phyloP scores from a whole-genome alignment of 495 filamentous ascomycete genomes.

The Aspergillus sclerotioniger region DNA sequence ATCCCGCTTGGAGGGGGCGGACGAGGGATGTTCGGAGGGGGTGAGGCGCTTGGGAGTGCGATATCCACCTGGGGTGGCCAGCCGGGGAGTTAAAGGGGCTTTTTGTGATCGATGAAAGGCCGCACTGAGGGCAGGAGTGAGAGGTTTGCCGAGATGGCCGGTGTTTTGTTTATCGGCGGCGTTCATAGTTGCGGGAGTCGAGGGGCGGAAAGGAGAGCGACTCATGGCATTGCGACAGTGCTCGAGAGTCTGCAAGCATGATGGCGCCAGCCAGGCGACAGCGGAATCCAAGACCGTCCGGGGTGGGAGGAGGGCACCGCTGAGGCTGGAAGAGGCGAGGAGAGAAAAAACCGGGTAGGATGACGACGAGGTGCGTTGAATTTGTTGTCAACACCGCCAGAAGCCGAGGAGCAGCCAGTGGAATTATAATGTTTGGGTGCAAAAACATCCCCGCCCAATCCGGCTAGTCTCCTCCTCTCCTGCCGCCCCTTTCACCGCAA shows the following conservation, averaged over 20 bases:
- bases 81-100: slow-evolving; percentile 49
- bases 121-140: slow-evolving; percentile 51
- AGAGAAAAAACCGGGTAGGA: slow-evolving; percentile 6
- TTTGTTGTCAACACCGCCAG: neutral
- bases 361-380: neutral
- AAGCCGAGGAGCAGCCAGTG: neutral
- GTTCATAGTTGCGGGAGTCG: slow-evolving; percentile 44
- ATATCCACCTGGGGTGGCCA: slow-evolving; percentile 40
- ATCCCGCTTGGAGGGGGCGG: slow-evolving; percentile 37
- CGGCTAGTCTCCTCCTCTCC: slow-evolving; percentile 15
- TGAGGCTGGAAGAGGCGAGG: neutral
- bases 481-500: slow-evolving; percentile 15
- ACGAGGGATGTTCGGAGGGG: slow-evolving; percentile 30
- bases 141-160: slow-evolving; percentile 44
- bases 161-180: slow-evolving; percentile 51
- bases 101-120: slow-evolving; percentile 42
- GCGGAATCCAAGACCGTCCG: neutral
- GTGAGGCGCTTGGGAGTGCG: slow-evolving; percentile 38
- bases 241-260: slow-evolving; percentile 37
- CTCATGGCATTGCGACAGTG: slow-evolving; percentile 44
- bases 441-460: slow-evolving; percentile 19
- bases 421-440: neutral
- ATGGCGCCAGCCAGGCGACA: slow-evolving; percentile 30
- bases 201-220: slow-evolving; percentile 29
- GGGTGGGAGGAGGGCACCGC: neutral